phyloP scores from a whole-genome alignment of 2,329 filamentous ascomycete genomes.

The Epichloe hybrida region DNA sequence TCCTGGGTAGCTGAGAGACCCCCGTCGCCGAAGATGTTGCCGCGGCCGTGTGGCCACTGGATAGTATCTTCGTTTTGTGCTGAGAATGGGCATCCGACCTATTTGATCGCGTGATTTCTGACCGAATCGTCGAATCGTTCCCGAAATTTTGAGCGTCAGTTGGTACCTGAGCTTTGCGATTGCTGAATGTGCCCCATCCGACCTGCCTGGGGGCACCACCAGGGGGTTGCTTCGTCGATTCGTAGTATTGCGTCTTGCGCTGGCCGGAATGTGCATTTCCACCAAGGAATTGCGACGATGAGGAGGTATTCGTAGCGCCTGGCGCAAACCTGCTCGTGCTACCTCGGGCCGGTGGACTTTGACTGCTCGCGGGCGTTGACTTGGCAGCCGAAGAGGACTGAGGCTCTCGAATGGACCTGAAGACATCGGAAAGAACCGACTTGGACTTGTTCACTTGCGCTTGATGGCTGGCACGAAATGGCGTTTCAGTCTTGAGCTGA shows the following conservation, averaged over 20 bases:
- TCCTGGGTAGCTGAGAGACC: conserved; percentile 5
- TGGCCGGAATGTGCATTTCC: background rate
- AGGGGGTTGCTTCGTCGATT: conserved; percentile 1
- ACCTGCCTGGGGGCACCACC: conserved; percentile 5
- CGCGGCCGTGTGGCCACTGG: background rate
- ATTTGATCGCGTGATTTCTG: conserved; percentile 8
- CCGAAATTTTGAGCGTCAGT: conserved; percentile 4
- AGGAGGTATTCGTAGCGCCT: background rate
- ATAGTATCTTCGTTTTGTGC: background rate
- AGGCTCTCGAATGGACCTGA: conserved; percentile 16
- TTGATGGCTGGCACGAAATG: conserved; percentile 1
- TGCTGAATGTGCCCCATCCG: conserved; percentile 12
- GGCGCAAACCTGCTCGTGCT: background rate
- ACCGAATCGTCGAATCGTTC: conserved; percentile 8
- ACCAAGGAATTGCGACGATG: background rate
- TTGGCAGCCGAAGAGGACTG: conserved; percentile 13
- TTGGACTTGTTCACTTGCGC: conserved; percentile 12
- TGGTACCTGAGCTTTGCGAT: conserved; percentile 8
- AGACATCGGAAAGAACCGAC: conserved; percentile 19
- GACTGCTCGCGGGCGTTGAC: conserved; percentile 12
- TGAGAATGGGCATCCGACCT: background rate
- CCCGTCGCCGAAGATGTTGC: background rate
- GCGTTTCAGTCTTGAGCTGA: background rate
- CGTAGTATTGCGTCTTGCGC: background rate
- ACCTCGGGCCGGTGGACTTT: background rate